Conservation (phyloP, 176 grass and related monocot species). For the Phyllostachys edulis region DNA sequence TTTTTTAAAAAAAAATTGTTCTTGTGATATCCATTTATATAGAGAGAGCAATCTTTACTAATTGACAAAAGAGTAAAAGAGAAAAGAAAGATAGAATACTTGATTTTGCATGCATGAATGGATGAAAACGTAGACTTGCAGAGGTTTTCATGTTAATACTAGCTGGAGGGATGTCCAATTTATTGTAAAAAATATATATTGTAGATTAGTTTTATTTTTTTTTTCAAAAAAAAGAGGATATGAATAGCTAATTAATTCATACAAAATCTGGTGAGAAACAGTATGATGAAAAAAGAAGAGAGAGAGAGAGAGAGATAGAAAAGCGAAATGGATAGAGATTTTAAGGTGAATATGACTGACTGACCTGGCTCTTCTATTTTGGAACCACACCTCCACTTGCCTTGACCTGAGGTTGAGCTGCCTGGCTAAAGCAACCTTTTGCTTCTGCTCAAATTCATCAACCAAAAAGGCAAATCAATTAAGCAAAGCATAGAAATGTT, state of each 20-base stretch:
- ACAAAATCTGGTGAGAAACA: neutral
- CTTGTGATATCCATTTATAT: neutral
- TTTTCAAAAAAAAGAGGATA: neutral
- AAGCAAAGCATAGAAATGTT: neutral
- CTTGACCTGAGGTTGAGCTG: constrained; percentile 79
- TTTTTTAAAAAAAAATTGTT: neutral
- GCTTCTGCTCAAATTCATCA: constrained; percentile 53
- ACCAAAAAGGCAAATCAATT: neutral
- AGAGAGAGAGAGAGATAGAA: too few relatives aligned
- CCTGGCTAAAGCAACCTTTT: constrained; percentile 65
- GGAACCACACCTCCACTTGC: constrained; percentile 99
- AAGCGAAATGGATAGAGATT: constrained; percentile 8
- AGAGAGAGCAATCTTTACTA: too few relatives aligned
- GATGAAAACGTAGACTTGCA: too few relatives aligned
- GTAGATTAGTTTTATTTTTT: neutral
- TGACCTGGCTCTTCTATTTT: constrained; percentile 95
- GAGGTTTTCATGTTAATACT: too few relatives aligned
- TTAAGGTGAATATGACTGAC: constrained; percentile 31
- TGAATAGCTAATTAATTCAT: too few relatives aligned
- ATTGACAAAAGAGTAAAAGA: too few relatives aligned
- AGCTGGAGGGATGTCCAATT: too few relatives aligned
- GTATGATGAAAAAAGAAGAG: neutral
- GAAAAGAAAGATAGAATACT: too few relatives aligned
- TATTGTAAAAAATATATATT: neutral
- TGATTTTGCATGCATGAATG: too few relatives aligned